Evolutionary conservation across 2,329 filamentous ascomycete genomes (phyloP).

Genomic region (Arthroderma sp.): DNA sequence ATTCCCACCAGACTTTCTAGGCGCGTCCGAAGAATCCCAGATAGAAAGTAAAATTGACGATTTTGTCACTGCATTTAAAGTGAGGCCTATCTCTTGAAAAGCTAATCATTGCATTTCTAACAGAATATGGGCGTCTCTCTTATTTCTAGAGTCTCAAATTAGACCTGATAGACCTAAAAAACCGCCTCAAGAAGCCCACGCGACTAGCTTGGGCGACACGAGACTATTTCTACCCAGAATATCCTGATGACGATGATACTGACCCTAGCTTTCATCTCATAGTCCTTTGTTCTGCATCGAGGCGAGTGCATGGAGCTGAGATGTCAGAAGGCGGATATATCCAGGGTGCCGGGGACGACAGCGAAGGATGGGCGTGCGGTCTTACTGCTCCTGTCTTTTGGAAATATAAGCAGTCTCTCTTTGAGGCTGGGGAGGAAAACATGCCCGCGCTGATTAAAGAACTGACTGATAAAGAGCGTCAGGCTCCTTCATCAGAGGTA

Average conservation of each 20-base stretch:
- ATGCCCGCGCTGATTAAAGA: conserved; percentile 39
- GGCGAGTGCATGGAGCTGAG: conserved; percentile 55
- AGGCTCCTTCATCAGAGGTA: conserved; percentile 11
- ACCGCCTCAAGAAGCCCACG: conserved; percentile 55
- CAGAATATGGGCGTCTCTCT: not conserved
- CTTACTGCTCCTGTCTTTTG: conserved; percentile 73
- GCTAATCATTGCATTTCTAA: not conserved
- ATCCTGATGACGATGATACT: conserved; percentile 26
- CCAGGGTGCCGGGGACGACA: conserved; percentile 89
- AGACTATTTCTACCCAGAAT: conserved; percentile 41
- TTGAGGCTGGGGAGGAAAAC: conserved; percentile 53
- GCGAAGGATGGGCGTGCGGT: conserved; percentile 79
- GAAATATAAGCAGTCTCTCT: conserved; percentile 48
- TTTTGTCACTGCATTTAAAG: conserved; percentile 40
- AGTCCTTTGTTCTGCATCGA: conserved; percentile 75
- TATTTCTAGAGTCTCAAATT: conserved; percentile 47
- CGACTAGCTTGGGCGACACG: conserved; percentile 70
- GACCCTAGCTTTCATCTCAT: conserved; percentile 51
- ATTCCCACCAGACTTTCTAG: conserved; percentile 60
- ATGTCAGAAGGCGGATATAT: conserved; percentile 65
- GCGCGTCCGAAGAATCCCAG: conserved; percentile 63
- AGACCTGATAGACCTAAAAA: conserved; percentile 41
- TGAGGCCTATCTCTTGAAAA: conserved; percentile 12
- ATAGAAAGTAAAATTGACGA: conserved; percentile 51
- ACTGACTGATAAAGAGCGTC: conserved; percentile 24